Evolutionary conservation across 2,329 filamentous ascomycete genomes (phyloP).

Genomic region (Rugonectria rugulosa): DNA sequence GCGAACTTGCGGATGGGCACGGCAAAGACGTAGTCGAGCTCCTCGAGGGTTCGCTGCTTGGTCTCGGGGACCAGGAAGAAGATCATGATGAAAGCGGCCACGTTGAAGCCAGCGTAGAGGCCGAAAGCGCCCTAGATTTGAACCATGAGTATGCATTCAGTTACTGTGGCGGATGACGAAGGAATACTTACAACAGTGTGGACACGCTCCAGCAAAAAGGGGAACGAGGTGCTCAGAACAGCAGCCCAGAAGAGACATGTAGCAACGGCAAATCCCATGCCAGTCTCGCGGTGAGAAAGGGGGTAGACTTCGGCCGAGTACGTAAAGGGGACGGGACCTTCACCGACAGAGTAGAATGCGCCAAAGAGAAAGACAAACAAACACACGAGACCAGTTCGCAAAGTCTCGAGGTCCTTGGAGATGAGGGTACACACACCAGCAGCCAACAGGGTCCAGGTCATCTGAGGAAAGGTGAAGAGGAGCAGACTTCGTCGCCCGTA

Average conservation of each 20-base stretch:
- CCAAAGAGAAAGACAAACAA: slow-evolving; percentile 72
- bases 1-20: slow-evolving; percentile 54
- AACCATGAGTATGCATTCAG: not conserved
- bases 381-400: slow-evolving; percentile 62
- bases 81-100: slow-evolving; percentile 62
- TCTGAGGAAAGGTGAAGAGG: slow-evolving; percentile 72
- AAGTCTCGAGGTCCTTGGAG: slow-evolving; percentile 42
- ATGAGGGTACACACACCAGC: slow-evolving; percentile 50
- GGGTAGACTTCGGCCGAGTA: slow-evolving; percentile 72
- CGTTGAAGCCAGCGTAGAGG: slow-evolving; percentile 64
- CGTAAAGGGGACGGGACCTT: slow-evolving; percentile 68
- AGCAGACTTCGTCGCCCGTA: slow-evolving; percentile 69
- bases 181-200: slow-evolving; percentile 31
- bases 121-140: slow-evolving; percentile 52
- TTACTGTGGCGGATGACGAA: not conserved
- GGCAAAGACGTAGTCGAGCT: slow-evolving; percentile 59
- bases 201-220: slow-evolving; percentile 52
- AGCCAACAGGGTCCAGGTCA: slow-evolving; percentile 64
- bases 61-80: slow-evolving; percentile 60
- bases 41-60: slow-evolving; percentile 60
- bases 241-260: slow-evolving; percentile 64
- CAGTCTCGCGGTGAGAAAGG: slow-evolving; percentile 68
- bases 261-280: slow-evolving; percentile 70
- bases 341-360: slow-evolving; percentile 70
- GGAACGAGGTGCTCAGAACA: slow-evolving; percentile 60